Evolutionary conservation across 1,284 basidiomycete species (phyloP).

Genomic region (Ceratobasidium sp.): DNA sequence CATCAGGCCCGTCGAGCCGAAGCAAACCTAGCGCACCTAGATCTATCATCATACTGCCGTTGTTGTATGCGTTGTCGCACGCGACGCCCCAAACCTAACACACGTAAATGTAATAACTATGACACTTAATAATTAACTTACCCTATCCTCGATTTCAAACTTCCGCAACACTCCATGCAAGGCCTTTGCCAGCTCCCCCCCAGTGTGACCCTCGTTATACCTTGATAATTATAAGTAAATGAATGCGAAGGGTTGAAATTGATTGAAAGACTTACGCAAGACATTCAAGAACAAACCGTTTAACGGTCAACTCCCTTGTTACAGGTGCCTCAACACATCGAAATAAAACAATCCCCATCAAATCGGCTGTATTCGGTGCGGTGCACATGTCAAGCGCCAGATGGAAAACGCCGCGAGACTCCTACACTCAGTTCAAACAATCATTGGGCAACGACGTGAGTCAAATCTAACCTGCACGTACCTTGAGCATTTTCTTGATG

Average conservation of each 20-base stretch:
- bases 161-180: not conserved
- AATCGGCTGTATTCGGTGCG: not conserved
- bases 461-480: not conserved
- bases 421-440: not conserved
- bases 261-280: not conserved
- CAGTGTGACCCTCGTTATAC: not conserved
- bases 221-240: no score
- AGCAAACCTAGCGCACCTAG: not conserved
- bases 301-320: not conserved
- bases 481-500: not conserved
- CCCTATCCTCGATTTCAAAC: constrained; percentile 26
- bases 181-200: not conserved
- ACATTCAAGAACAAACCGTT: not conserved
- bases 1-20: not conserved
- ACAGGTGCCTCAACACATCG: not conserved
- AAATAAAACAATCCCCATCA: not conserved
- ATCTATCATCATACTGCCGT: constrained; percentile 7
- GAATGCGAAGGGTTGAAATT: not conserved
- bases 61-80: constrained; percentile 29
- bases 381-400: not conserved
- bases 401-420: not conserved
- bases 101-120: not conserved
- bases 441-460: no score
- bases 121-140: not conserved
- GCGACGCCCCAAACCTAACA: constrained; percentile 18